Evolutionary conservation across 2,329 filamentous ascomycete species (phyloP), one percentile per base, ranked within the genome.

Genomic region (Didymella glomerata): DNA sequence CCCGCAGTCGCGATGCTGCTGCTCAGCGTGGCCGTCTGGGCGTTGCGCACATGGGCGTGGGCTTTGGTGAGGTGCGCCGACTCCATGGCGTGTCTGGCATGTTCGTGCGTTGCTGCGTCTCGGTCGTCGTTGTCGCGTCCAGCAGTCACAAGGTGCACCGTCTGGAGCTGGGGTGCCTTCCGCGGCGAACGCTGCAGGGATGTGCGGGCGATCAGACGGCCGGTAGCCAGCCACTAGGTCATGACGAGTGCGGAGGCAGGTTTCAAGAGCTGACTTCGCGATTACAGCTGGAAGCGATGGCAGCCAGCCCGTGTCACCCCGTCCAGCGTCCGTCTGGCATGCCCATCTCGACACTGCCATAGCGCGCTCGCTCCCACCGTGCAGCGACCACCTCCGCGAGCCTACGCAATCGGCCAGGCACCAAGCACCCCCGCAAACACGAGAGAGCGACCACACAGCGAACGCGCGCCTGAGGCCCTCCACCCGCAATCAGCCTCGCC

Each of bases 31-130:
- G 93, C 92, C 24, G 88, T 84, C 24, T 91, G 88, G 42, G 94
- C 93, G 71, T 91, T 93, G 70, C 89, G 88, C 49, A 92, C 93
- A 79, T 97, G 93, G 68, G 94, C 90, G 78, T 97, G 92, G 63
- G 93, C 94, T 87, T 89, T 82, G 70, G 85, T 88, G 65, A 93
- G 78, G 42, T 89, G 85, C 56, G 90, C 86, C 28, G 85, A 82
- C 73, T 93, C 90, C 90, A 93, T 92, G 38, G 22, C 41, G 28
- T 24, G 20, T 46, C 50, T 18, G 34, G 53, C 61, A 61, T 61
- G 56, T 54, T 60, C 44, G 47, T 48, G 38, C n/a, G 20, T 22
- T 22, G 40, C 28, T 27, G 41, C 24, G 10, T 34, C 3, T 3
- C 24, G 11, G 32, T 3, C 7, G 45, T 34, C n/a, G 30, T 10